Evolutionary conservation across 2,329 filamentous ascomycete genomes (phyloP).

Genomic region (Fusarium nanum): DNA sequence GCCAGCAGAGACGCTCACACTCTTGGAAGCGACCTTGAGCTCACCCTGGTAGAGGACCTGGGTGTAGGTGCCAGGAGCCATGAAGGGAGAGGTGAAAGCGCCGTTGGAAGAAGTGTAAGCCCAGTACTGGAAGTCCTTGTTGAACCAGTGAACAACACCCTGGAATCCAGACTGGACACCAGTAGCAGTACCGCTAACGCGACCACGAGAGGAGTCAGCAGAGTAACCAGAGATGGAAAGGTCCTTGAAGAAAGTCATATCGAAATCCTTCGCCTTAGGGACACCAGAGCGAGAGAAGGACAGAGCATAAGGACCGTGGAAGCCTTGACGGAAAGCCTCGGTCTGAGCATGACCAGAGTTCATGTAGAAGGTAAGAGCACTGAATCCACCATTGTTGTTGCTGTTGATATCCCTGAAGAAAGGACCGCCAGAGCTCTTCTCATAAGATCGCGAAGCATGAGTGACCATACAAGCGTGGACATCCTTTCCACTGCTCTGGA

Average conservation of each 20-base stretch:
- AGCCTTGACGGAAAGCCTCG: conserved; percentile 69
- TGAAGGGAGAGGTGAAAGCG: conserved; percentile 70
- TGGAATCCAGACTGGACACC: conserved; percentile 65
- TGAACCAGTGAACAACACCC: conserved; percentile 74
- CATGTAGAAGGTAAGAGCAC: conserved; percentile 74
- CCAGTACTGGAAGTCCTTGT: conserved; percentile 73
- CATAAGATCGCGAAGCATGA: conserved; percentile 61
- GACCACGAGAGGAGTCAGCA: conserved; percentile 65
- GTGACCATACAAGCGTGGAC: conserved; percentile 71
- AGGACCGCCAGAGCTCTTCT: conserved; percentile 73
- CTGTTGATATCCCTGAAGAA: conserved; percentile 75
- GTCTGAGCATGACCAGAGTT: conserved; percentile 74
- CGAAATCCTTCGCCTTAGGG: conserved; percentile 59
- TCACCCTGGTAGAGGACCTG: conserved; percentile 73
- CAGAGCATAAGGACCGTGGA: conserved; percentile 74
- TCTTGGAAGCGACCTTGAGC: conserved; percentile 63
- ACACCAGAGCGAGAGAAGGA: conserved; percentile 69
- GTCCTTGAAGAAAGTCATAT: conserved; percentile 69
- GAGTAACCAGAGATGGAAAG: conserved; percentile 70
- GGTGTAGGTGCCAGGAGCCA: conserved; percentile 77
- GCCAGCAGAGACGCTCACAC: conserved; percentile 63
- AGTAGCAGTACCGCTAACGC: conserved; percentile 69
- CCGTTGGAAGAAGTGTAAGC: conserved; percentile 65
- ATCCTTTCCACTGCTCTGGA: conserved; percentile 58
- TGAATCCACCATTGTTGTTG: conserved; percentile 70